A percentile compares a stretch with the other conserved stretches of the same genome.
Evolutionary conservation across 805 yeast genomes (phyloP).

Genomic region (Metschnikowia continentalis): DNA sequence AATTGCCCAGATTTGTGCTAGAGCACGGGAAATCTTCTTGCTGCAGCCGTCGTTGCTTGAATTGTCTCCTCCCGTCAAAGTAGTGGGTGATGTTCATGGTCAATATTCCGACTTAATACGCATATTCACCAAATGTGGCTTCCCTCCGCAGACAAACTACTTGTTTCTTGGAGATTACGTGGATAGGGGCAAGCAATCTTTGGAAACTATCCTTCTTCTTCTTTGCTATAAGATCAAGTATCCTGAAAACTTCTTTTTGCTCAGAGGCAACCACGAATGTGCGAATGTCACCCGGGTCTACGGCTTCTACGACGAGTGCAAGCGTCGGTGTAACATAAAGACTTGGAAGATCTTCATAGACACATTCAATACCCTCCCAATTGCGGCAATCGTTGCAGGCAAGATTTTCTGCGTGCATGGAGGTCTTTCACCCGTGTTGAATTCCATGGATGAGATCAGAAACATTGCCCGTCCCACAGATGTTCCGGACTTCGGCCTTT

Average conservation of each 20-base stretch:
- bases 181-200: slow-evolving; percentile 93
- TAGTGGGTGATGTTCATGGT: slow-evolving; percentile 95
- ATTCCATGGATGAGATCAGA: slow-evolving; percentile 69
- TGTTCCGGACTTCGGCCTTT: slow-evolving; percentile 77
- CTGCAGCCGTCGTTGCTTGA: slow-evolving; percentile 89
- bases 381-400: slow-evolving; percentile 93
- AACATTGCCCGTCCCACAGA: slow-evolving; percentile 78
- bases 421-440: slow-evolving; percentile 72
- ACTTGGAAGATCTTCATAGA: slow-evolving; percentile 93
- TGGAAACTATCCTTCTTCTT: slow-evolving; percentile 84
- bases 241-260: slow-evolving; percentile 90
- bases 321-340: slow-evolving; percentile 85
- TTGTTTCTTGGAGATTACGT: slow-evolving; percentile 94
- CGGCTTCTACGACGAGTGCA: slow-evolving; percentile 97
- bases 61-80: slow-evolving; percentile 79
- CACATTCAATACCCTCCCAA: slow-evolving; percentile 91
- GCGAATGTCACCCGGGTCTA: slow-evolving; percentile 95
- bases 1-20: slow-evolving; percentile 78
- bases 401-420: slow-evolving; percentile 92
- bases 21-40: slow-evolving; percentile 83
- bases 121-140: slow-evolving; percentile 91
- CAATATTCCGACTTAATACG: slow-evolving; percentile 90
- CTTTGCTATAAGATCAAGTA: slow-evolving; percentile 93
- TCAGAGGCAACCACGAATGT: slow-evolving; percentile 96
- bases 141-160: slow-evolving; percentile 92